Base-by-base conservation (phyloP, 176 grass and related monocot species). In the Melocanna baccifera region DNA sequence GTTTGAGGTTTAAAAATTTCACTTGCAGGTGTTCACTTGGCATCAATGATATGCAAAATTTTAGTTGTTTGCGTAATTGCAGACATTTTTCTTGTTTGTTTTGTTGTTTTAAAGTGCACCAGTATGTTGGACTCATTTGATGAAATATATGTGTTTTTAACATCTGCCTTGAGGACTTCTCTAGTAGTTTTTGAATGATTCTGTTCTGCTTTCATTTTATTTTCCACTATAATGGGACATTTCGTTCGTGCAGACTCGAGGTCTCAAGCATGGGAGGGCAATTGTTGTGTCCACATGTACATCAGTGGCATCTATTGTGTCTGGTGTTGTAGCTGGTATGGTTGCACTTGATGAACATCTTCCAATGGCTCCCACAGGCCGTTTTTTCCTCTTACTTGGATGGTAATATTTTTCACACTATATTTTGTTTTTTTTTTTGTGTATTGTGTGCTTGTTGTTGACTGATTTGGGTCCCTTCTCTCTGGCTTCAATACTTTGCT, bases 181-280 rank as follows among this genome's bases (percentile, higher is more conserved):
- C 20, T 12, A 58, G 13, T 48, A 37, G 18, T 55, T 59, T 78
- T 46, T 2, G n/a, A 58, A 42, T 91, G 61, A 26, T n/a, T 28
- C 4, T 28, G 34, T 52, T 5, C 62, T 69, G 23, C 25, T 74
- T 75, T 80, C 40, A 52, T 61, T 42, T 84, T 84, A 14, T 67
- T 68, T 83, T 79, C 13, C 25, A 69, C 7, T 80, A 56, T 56
- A 51, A 87, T 75, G 67, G 7, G 57, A 45, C 61, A 12, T 64
- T 48, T 55, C 11, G 9, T 83, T 55, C 25, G 20, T 37, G 75
- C 86, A 99, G 97, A 99, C 97, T 80, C 80, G 88, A 87, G 97
- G 97, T 46, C 83, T 99, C 66, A 96, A 99, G 84, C 97, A 99
- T 92, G 93, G 97, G 68, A 96, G 97, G 88, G 93, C 97, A 84